A percentile compares a stretch with the other conserved stretches of the same genome.
Conservation (phyloP, 2,329 filamentous ascomycete genomes). For the Trichoderma guizhouense region DNA sequence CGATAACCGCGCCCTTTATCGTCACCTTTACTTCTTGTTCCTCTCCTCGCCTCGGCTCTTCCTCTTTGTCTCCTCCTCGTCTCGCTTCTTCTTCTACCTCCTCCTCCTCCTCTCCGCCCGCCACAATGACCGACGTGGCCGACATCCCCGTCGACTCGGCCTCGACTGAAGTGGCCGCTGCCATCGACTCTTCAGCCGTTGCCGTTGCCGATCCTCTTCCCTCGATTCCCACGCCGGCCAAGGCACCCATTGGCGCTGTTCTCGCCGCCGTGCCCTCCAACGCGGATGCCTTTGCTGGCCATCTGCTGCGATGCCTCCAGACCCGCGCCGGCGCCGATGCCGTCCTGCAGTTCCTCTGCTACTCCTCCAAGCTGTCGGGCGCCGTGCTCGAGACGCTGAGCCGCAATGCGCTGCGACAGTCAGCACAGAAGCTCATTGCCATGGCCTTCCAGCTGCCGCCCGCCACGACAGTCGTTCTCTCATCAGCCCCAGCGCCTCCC, state of each 20-base stretch:
- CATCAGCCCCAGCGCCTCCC: slow-evolving; percentile 36
- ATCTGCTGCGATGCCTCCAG: slow-evolving; percentile 61
- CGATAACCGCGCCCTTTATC: neutral
- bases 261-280: slow-evolving; percentile 24
- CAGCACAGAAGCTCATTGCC: slow-evolving; percentile 51
- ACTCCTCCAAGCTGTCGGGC: slow-evolving; percentile 57
- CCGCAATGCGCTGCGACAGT: slow-evolving; percentile 54
- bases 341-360: slow-evolving; percentile 65
- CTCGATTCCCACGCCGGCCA: slow-evolving; percentile 14
- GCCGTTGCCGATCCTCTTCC: slow-evolving; percentile 10
- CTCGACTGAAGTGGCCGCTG: neutral
- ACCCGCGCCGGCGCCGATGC: slow-evolving; percentile 68
- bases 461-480: slow-evolving; percentile 46
- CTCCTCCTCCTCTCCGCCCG: neutral
- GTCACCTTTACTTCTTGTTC: neutral
- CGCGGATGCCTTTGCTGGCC: slow-evolving; percentile 52
- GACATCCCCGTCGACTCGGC: slow-evolving; percentile 3
- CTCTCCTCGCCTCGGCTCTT: neutral
- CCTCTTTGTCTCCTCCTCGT: neutral
- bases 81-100: neutral
- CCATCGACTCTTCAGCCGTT: neutral
- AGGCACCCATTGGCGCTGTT: slow-evolving; percentile 14
- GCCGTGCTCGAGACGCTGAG: slow-evolving; percentile 51
- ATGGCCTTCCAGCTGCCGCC: slow-evolving; percentile 50
- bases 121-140: neutral